Evolutionary conservation across 1,139 yeast genomes (phyloP).

Genomic region (Kurtzmaniella natalensis): DNA sequence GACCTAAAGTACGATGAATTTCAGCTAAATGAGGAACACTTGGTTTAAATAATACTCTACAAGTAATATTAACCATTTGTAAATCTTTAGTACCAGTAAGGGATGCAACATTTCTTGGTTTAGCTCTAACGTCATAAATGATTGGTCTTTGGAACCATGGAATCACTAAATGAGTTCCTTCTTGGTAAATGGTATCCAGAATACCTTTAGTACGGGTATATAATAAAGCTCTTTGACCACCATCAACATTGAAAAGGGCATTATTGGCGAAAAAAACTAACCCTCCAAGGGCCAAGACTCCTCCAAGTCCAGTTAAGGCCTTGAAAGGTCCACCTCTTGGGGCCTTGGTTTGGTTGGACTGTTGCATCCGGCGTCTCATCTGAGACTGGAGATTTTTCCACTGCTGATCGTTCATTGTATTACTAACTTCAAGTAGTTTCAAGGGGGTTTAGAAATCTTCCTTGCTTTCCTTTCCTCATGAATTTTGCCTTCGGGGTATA

Average conservation of each 20-base stretch:
- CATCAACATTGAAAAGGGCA: conserved; percentile 91
- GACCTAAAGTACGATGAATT: conserved; percentile 87
- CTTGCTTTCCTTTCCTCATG: too few species aligned
- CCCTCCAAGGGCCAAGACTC: conserved; percentile 69
- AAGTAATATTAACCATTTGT: conserved; percentile 98
- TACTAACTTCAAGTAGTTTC: too few species aligned
- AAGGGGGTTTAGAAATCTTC: too few species aligned
- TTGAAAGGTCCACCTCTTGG: conserved; percentile 45
- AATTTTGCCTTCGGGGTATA: too few species aligned
- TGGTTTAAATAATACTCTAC: conserved; percentile 94
- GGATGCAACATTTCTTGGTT: conserved; percentile 96
- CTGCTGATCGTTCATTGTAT: conserved; percentile 54
- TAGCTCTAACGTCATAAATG: conserved; percentile 92
- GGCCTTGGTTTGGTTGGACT: conserved; percentile 40
- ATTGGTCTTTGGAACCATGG: conserved; percentile 97
- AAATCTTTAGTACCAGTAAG: conserved; percentile 97
- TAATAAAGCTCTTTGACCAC: conserved; percentile 97
- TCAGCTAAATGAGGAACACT: conserved; percentile 72
- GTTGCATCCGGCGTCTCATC: conserved; percentile 60
- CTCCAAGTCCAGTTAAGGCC: conserved; percentile 74
- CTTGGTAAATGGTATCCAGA: conserved; percentile 77
- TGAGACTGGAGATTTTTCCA: conserved; percentile 69
- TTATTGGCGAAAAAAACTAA: conserved; percentile 64
- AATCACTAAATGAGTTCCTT: conserved; percentile 91
- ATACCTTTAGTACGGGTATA: conserved; percentile 88